Conservation (phyloP, 805 yeast genomes). For the Maudiozyma pseudohumilis region DNA sequence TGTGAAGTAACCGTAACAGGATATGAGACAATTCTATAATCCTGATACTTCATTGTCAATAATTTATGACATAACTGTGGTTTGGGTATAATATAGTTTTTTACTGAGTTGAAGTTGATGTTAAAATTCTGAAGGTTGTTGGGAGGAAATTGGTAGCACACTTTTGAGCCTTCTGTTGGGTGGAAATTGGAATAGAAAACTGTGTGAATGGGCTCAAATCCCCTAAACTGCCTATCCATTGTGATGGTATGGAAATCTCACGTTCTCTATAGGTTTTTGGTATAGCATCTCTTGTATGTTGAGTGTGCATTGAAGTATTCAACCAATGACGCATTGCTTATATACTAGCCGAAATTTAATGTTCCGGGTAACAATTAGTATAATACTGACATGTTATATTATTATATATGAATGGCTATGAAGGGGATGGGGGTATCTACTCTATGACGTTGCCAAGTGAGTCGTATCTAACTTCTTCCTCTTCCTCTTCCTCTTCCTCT, state of each 20-base stretch:
- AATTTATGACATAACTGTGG: conserved; percentile 80
- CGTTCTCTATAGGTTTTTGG: too few species aligned
- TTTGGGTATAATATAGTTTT: conserved; percentile 89
- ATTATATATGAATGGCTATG: too few species aligned
- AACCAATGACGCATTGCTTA: too few species aligned
- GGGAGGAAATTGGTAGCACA: conserved; percentile 81
- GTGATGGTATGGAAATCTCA: not conserved
- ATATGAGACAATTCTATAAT: conserved; percentile 68
- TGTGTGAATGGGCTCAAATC: conserved; percentile 83
- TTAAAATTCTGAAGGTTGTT: conserved; percentile 35
- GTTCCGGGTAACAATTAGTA: too few species aligned
- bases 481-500: conserved; percentile 13
- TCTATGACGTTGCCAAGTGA: conserved; percentile 17
- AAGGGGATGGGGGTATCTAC: conserved; percentile 2
- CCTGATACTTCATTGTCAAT: conserved; percentile 60
- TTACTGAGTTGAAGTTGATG: conserved; percentile 73
- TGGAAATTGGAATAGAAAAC: conserved; percentile 87
- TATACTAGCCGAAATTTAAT: too few species aligned
- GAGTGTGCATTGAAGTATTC: too few species aligned
- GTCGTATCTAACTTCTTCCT: conserved; percentile 11
- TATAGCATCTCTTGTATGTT: too few species aligned
- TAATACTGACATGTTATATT: too few species aligned
- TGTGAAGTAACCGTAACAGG: conserved; percentile 76
- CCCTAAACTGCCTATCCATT: conserved; percentile 33
- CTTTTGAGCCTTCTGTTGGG: conserved; percentile 92